These are phyloP conservation scores for Orbilia ellipsospora DNA, from an alignment of 2,329 filamentous ascomycete genomes.

Conservation along the genomic window DNA sequence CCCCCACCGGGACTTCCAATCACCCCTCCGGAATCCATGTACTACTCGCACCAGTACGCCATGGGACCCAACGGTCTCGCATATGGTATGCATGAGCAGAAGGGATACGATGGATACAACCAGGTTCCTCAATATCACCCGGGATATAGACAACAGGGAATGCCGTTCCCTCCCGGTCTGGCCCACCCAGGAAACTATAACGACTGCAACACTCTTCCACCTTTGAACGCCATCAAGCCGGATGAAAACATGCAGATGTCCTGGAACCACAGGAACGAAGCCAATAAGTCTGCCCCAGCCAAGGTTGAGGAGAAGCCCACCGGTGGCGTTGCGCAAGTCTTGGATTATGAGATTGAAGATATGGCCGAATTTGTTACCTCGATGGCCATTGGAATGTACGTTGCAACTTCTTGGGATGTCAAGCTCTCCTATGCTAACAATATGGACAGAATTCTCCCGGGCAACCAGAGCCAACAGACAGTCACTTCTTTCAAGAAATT, in stretches of 20 bases:
- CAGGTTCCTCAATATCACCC: slow-evolving; percentile 55
- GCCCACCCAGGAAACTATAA: slow-evolving; percentile 56
- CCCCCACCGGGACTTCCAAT: slow-evolving; percentile 53
- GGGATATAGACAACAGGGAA: slow-evolving; percentile 55
- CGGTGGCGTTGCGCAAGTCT: slow-evolving; percentile 89
- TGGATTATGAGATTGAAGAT: slow-evolving; percentile 95
- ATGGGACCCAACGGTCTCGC: slow-evolving; percentile 34
- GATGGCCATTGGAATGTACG: slow-evolving; percentile 81
- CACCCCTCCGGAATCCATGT: slow-evolving; percentile 52
- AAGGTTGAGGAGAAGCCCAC: slow-evolving; percentile 60
- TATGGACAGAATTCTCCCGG: slow-evolving; percentile 65
- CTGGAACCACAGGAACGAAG: slow-evolving; percentile 55
- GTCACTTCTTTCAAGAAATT: slow-evolving; percentile 79
- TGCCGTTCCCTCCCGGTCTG: slow-evolving; percentile 57
- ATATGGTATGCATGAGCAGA: slow-evolving; percentile 55
- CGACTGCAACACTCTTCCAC: slow-evolving; percentile 47
- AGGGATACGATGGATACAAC: slow-evolving; percentile 57
- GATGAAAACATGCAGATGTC: slow-evolving; percentile 53
- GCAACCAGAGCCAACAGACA: slow-evolving; percentile 64
- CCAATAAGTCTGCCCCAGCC: slow-evolving; percentile 55
- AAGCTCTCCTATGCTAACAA: slow-evolving; percentile 39
- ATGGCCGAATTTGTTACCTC: slow-evolving; percentile 96
- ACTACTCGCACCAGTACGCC: slow-evolving; percentile 50
- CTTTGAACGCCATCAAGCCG: slow-evolving; percentile 44
- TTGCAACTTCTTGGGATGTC: slow-evolving; percentile 62